phyloP scores from a whole-genome alignment of 257 asterid species.

The Solanum lignicaule region DNA sequence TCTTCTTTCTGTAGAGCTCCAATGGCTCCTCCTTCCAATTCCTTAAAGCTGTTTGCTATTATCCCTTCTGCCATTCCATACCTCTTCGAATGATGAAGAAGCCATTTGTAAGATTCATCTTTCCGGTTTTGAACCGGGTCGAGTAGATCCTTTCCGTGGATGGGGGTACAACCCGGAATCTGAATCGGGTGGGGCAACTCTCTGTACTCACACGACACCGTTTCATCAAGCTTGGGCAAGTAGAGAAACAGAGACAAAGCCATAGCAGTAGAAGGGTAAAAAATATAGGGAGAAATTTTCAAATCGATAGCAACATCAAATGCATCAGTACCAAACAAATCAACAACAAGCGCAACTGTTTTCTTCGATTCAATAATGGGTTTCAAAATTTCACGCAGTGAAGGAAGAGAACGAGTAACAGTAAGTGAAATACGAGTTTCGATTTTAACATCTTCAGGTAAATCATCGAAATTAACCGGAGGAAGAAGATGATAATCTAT shows the following conservation, averaged over 20 bases:
- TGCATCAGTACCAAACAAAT: constrained; percentile 66
- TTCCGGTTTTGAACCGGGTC: constrained; percentile 56
- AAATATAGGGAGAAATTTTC: constrained; percentile 30
- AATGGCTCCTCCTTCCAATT: constrained; percentile 50
- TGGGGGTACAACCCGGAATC: constrained; percentile 58
- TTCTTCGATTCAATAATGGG: constrained; percentile 1
- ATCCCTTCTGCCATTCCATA: constrained; percentile 56
- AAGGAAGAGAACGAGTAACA: constrained; percentile 47
- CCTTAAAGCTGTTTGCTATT: constrained; percentile 42
- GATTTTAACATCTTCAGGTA: constrained; percentile 25
- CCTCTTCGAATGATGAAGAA: constrained; percentile 34
- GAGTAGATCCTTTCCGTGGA: constrained; percentile 45
- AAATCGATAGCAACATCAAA: constrained; percentile 48
- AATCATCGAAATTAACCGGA: constrained; percentile 32
- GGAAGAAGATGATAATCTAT: constrained; percentile 39
- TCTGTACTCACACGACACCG: constrained; percentile 32
- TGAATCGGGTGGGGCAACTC: constrained; percentile 38
- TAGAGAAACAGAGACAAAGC: constrained; percentile 31
- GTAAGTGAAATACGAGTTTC: constrained; percentile 56
- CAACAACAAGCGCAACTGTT: constrained; percentile 51
- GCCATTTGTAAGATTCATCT: constrained; percentile 50
- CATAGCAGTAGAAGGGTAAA: constrained; percentile 58
- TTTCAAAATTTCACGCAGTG: constrained; percentile 21
- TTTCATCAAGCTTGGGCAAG: constrained; percentile 42
- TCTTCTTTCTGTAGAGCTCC: constrained; percentile 12